Percentiles rank a stretch among this genome's conserved stretches.
These are phyloP conservation scores for Ciborinia camelliae DNA, from an alignment of 2,329 filamentous ascomycete species.

Conservation along the genomic window DNA sequence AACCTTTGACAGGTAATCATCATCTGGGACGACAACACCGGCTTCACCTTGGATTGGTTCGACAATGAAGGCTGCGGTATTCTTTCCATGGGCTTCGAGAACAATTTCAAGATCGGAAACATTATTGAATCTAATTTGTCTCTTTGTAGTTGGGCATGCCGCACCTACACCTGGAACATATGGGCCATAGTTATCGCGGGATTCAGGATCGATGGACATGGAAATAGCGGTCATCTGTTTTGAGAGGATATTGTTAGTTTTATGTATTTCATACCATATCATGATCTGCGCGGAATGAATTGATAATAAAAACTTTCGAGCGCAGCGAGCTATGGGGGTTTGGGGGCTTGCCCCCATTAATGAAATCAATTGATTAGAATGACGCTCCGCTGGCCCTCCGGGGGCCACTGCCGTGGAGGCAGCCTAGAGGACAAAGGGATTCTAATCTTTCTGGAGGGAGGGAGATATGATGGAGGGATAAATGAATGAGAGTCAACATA, in stretches of 20 bases:
- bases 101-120: constrained; percentile 74
- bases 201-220: constrained; percentile 92
- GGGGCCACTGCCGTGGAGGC: too few species aligned
- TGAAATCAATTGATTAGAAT: neutral
- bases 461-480: neutral
- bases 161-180: constrained; percentile 89
- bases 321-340: constrained; percentile 7
- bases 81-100: constrained; percentile 74
- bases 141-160: constrained; percentile 68
- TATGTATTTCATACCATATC: constrained; percentile 9
- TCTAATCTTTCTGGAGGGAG: neutral
- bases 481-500: constrained; percentile 45
- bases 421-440: neutral
- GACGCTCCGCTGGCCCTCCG: constrained; percentile 13
- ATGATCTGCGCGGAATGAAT: neutral
- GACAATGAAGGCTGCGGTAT: constrained; percentile 88
- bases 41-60: constrained; percentile 98
- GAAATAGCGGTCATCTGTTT: constrained; percentile 80
- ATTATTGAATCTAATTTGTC: constrained; percentile 82
- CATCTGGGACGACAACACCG: constrained; percentile 90
- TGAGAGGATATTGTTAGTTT: neutral
- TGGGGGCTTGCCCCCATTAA: constrained; percentile 1
- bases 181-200: constrained; percentile 89
- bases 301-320: neutral
- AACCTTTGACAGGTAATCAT: constrained; percentile 78